Conservation (phyloP, 2,329 filamentous ascomycete species). For the Fusarium praegraminearum region DNA sequence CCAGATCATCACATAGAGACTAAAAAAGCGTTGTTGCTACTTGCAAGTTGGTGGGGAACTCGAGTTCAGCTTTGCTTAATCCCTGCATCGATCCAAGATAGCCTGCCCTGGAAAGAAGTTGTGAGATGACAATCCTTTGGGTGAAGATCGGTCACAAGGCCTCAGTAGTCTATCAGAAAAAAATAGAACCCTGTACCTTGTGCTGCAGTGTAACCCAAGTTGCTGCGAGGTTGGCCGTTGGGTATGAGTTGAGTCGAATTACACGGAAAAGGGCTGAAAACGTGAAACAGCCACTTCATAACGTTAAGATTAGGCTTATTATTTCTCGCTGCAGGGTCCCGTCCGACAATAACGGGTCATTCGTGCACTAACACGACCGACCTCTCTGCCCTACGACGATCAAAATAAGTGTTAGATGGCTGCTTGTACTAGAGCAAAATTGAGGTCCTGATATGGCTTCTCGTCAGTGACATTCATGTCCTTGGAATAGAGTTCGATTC, state of each 20-base stretch:
- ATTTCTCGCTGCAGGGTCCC: slow-evolving; percentile 27
- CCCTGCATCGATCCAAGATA: slow-evolving; percentile 34
- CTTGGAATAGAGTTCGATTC: neutral
- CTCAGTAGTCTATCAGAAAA: neutral
- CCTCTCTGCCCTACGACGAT: slow-evolving; percentile 18
- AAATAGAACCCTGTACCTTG: slow-evolving; percentile 1
- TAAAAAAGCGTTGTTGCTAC: slow-evolving; percentile 6
- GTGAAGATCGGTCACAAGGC: slow-evolving; percentile 30
- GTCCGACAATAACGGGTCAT: slow-evolving; percentile 25
- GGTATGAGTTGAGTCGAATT: neutral
- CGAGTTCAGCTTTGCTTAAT: slow-evolving; percentile 35
- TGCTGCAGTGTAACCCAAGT: slow-evolving; percentile 10
- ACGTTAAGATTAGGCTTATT: slow-evolving; percentile 45
- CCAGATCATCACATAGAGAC: slow-evolving; percentile 13
- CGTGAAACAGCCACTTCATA: slow-evolving; percentile 37
- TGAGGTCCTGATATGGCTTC: neutral
- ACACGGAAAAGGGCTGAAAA: slow-evolving; percentile 23
- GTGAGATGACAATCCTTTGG: slow-evolving; percentile 37
- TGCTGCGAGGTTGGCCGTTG: slow-evolving; percentile 20
- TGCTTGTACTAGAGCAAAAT: slow-evolving; percentile 4
- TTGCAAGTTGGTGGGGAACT: slow-evolving; percentile 22
- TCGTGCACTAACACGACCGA: slow-evolving; percentile 3
- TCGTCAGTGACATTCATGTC: slow-evolving; percentile 16
- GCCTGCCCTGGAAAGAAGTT: slow-evolving; percentile 28
- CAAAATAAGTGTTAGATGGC: slow-evolving; percentile 4